Evolutionary conservation across 139 green algal species (phyloP).

Genomic region (Chlamydomonas incerta): DNA sequence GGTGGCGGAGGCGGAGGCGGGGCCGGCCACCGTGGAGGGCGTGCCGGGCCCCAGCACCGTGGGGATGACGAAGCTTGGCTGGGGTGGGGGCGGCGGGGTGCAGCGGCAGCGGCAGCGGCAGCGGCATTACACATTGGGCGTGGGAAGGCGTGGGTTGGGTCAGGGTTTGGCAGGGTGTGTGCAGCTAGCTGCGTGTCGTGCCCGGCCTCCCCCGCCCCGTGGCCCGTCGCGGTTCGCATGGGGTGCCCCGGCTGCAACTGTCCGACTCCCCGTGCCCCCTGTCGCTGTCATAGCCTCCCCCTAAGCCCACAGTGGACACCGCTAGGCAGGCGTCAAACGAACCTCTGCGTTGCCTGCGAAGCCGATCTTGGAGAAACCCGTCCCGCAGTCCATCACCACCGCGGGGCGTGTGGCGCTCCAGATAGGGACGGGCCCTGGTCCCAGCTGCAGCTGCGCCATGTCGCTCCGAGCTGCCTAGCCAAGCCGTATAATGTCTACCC

Average conservation of each 20-base stretch:
- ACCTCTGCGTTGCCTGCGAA: conserved; percentile 75
- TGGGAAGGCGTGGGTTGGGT: not conserved
- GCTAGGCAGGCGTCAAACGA: too few relatives aligned
- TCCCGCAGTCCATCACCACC: conserved; percentile 81
- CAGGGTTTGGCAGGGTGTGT: too few relatives aligned
- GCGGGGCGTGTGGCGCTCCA: conserved; percentile 11
- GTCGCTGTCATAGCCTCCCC: not conserved
- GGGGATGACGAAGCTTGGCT: conserved; percentile 74
- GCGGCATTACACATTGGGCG: too few relatives aligned
- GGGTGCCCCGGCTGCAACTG: too few relatives aligned
- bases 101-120: too few relatives aligned
- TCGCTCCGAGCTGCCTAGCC: too few relatives aligned
- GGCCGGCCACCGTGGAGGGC: not conserved
- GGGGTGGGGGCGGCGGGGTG: too few relatives aligned
- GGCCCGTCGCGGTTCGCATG: not conserved
- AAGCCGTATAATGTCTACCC: too few relatives aligned
- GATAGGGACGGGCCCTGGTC: not conserved
- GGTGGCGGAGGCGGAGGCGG: not conserved
- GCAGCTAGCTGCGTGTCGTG: too few relatives aligned
- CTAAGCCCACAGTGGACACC: too few relatives aligned
- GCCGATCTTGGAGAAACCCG: conserved; percentile 81
- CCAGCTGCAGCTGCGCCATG: too few relatives aligned
- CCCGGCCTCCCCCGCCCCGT: too few relatives aligned
- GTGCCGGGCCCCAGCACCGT: conserved; percentile 61
- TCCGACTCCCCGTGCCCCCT: not conserved